phyloP scores from a whole-genome alignment of 2,329 filamentous ascomycete species.

The Tolypocladium guangdongense region DNA sequence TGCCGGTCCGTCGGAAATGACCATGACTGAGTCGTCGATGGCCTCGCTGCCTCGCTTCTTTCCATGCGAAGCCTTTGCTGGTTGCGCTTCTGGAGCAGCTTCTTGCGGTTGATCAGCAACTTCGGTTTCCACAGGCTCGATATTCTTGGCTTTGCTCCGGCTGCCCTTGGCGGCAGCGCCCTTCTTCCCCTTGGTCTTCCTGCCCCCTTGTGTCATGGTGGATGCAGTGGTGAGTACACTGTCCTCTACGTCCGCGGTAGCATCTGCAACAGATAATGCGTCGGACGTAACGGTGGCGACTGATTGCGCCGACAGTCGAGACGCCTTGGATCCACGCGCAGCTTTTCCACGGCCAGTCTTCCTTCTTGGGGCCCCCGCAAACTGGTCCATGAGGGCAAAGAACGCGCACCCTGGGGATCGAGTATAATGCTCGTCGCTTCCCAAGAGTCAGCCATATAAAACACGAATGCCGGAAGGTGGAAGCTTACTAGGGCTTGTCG shows the following conservation, averaged over 20 bases:
- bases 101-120: conserved; percentile 11
- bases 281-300: conserved; percentile 40
- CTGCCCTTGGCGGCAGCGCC: conserved; percentile 30
- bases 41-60: conserved; percentile 55
- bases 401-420: conserved; percentile 74
- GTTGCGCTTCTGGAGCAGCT: conserved; percentile 14
- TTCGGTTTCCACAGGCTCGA: conserved; percentile 23
- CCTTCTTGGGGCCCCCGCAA: conserved; percentile 39
- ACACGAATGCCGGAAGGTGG: neutral
- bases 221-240: conserved; percentile 49
- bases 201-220: conserved; percentile 45
- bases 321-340: conserved; percentile 55
- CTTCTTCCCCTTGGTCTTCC: conserved; percentile 50
- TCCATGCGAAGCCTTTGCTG: conserved; percentile 34
- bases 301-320: conserved; percentile 52
- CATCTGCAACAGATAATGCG: conserved; percentile 33
- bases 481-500: conserved; percentile 71
- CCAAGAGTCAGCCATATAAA: conserved; percentile 11
- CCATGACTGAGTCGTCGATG: conserved; percentile 36
- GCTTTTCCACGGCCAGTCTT: conserved; percentile 41
- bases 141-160: conserved; percentile 36
- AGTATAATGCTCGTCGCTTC: conserved; percentile 73
- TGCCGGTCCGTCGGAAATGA: conserved; percentile 35
- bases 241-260: conserved; percentile 41
- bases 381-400: conserved; percentile 56